These are phyloP conservation scores for Lycium barbarum DNA, from an alignment of 257 asterid species.

Conservation along the genomic window DNA sequence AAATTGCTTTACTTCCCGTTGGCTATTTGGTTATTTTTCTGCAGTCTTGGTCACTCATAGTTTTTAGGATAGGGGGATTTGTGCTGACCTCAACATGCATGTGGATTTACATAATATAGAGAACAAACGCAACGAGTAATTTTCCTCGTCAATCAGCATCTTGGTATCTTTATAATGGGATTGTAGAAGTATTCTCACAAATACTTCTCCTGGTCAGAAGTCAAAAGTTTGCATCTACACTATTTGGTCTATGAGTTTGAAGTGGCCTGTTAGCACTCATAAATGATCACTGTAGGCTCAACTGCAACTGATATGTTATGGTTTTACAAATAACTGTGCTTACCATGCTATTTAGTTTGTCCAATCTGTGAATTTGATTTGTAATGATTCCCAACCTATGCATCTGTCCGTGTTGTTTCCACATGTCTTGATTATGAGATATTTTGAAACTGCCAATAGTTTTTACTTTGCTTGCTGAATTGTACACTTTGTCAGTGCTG, in stretches of 20 bases:
- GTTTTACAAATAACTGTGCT: neutral
- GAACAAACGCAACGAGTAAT: neutral
- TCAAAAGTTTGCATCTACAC: neutral
- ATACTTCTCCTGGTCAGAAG: neutral
- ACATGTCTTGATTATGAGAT: neutral
- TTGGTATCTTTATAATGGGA: neutral
- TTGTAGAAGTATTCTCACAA: neutral
- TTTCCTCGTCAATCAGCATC: neutral
- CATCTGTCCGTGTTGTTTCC: neutral
- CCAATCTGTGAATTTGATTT: neutral
- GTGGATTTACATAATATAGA: neutral
- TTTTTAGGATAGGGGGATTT: neutral
- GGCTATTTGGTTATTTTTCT: neutral
- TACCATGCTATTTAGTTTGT: neutral
- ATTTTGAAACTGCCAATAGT: neutral
- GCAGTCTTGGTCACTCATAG: neutral
- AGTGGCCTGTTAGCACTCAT: neutral
- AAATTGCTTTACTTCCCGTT: constrained; percentile 17
- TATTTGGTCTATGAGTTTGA: constrained; percentile 1
- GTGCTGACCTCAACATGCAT: neutral
- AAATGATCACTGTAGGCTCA: neutral
- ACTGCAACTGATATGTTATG: neutral
- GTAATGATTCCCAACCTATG: neutral
- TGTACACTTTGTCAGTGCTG: neutral
- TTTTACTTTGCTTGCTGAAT: neutral